Evolutionary conservation across 2,329 filamentous ascomycete species (phyloP).

Genomic region (Aspergillus sclerotialis): DNA sequence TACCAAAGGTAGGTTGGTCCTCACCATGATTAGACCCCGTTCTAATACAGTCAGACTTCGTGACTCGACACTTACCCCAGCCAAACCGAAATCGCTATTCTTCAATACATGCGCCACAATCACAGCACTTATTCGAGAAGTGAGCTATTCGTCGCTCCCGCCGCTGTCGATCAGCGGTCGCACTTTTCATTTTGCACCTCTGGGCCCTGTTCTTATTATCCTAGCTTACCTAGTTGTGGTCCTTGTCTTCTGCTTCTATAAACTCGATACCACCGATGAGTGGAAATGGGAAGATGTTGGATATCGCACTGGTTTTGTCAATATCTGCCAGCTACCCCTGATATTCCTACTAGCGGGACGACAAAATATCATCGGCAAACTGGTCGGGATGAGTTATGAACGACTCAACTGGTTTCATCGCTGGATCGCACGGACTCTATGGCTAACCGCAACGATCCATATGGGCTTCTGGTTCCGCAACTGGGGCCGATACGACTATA

Average conservation of each 20-base stretch:
- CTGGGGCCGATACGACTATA: conserved; percentile 47
- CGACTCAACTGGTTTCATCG: conserved; percentile 48
- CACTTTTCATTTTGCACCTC: conserved; percentile 30
- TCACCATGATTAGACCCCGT: neutral
- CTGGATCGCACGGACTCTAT: conserved; percentile 46
- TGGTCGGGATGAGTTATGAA: conserved; percentile 44
- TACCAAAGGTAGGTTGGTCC: conserved; percentile 39
- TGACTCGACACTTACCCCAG: conserved; percentile 37
- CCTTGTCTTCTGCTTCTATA: conserved; percentile 51
- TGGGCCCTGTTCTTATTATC: conserved; percentile 30
- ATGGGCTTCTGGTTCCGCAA: conserved; percentile 48
- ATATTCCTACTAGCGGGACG: conserved; percentile 51
- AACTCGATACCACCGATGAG: conserved; percentile 43
- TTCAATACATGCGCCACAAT: conserved; percentile 44
- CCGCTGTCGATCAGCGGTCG: conserved; percentile 27
- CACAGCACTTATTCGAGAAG: conserved; percentile 49
- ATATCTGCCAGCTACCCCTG: conserved; percentile 49
- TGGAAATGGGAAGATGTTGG: conserved; percentile 51
- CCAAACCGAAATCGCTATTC: conserved; percentile 48
- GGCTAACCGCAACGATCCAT: conserved; percentile 48
- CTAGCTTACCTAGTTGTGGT: conserved; percentile 43
- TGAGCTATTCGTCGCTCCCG: conserved; percentile 39
- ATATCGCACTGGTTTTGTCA: conserved; percentile 49
- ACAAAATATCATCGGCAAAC: conserved; percentile 46
- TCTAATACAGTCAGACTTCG: conserved; percentile 33